Conservation (phyloP, 345 rosid species). For the Dipteronia dyeriana region DNA sequence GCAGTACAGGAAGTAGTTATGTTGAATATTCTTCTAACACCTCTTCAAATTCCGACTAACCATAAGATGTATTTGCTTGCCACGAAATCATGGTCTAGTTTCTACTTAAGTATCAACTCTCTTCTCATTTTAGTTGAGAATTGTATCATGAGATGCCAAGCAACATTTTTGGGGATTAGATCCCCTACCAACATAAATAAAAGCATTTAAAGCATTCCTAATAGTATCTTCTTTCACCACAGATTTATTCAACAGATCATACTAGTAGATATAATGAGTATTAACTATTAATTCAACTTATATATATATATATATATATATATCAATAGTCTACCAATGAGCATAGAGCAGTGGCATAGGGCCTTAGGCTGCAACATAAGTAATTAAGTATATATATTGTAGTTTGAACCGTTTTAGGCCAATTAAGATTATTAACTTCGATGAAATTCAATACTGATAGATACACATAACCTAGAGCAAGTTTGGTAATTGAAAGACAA, state of each 20-base stretch:
- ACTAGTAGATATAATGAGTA: neutral
- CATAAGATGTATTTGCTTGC: neutral
- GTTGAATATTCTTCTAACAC: neutral
- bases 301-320: no score
- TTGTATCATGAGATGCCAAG: neutral
- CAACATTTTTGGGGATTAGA: neutral
- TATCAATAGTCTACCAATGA: neutral
- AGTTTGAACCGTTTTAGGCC: neutral
- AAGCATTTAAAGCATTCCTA: neutral
- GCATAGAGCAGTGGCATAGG: neutral
- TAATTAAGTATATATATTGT: neutral
- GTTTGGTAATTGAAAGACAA: neutral
- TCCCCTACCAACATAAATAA: neutral
- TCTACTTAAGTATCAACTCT: neutral
- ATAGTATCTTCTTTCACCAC: neutral
- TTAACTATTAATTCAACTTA: neutral
- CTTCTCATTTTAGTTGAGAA: neutral
- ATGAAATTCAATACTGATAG: neutral
- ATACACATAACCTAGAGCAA: neutral
- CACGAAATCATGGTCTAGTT: neutral
- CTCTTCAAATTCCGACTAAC: neutral
- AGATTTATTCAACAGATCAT: neutral
- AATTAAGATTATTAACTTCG: neutral
- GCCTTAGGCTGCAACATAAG: neutral
- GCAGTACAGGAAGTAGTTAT: neutral